Percentiles rank a stretch among this genome's conserved stretches.
Evolutionary conservation across 1,284 basidiomycete species (phyloP).

Genomic region (Entoloma clypeatum): DNA sequence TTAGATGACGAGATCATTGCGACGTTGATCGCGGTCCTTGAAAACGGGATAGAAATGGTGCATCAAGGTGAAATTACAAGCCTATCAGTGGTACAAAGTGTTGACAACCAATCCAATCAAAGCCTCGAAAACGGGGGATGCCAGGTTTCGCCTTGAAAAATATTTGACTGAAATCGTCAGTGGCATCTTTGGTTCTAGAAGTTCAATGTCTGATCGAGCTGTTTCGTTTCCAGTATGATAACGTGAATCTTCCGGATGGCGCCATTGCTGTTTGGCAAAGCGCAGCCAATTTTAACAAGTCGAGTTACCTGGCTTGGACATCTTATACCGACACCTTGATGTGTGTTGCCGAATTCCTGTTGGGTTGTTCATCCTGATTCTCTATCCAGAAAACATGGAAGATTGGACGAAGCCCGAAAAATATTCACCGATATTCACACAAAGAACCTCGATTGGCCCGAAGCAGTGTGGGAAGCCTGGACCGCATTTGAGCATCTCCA

Average conservation of each 20-base stretch:
- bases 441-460: conserved; percentile 87
- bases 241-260: conserved; percentile 47
- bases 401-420: conserved; percentile 58
- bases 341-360: conserved; percentile 37
- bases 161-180: conserved; percentile 72
- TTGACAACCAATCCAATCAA: neutral
- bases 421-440: conserved; percentile 61
- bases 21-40: conserved; percentile 50
- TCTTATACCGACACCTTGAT: conserved; percentile 64
- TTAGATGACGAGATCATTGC: conserved; percentile 47
- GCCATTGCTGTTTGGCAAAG: conserved; percentile 60
- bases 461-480: conserved; percentile 89
- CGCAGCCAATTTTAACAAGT: conserved; percentile 62
- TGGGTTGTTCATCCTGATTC: conserved; percentile 4
- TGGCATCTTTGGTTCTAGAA: conserved; percentile 12
- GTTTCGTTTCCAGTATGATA: conserved; percentile 23
- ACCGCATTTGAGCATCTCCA: conserved; percentile 80
- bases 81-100: neutral
- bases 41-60: conserved; percentile 58
- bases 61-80: conserved; percentile 42
- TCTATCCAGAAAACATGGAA: conserved; percentile 50
- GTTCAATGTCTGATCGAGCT: neutral
- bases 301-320: conserved; percentile 67
- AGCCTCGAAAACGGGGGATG: conserved; percentile 49
- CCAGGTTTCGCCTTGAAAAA: conserved; percentile 74